Base-by-base conservation (phyloP, 352 stramenopile species). In the Phytopythium montanum region DNA sequence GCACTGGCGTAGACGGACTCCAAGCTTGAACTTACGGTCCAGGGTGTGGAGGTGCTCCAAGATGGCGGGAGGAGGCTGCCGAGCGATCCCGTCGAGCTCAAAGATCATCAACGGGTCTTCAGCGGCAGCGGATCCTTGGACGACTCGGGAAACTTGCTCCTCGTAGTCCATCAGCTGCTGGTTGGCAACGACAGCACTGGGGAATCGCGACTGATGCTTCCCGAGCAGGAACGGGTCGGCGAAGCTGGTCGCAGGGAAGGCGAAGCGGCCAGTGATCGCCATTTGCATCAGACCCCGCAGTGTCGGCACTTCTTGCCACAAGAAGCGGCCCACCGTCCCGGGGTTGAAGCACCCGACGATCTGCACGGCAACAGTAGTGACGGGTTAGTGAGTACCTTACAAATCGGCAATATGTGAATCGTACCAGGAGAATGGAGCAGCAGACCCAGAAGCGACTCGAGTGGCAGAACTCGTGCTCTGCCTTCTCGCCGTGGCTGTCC, bases 231-330 rank as follows among this genome's bases (percentile, higher is more conserved):
- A 59, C 8, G 68, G 60, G 52, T 95, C 82, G n/a, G 74, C 51
- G 8, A 66, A 61, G 21, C 66, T 76, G 23, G 92, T 75, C 14
- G 82, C 77, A 12, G 84, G 84, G 52, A 92, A 92, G 25, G 70
- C 66, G 51, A 87, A 94, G 19, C 82, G 70, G 3, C 81, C 86
- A 12, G 86, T 91, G 46, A 95, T 95, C 8, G 77, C 65, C 86
- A 95, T 94, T 53, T 95, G 83, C 84, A 95, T 95, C 19, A 94
- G 71, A 18, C 79, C 69, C 8, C 86, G 80, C 29, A 95, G 54
- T 7, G 84, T 95, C 8, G 86, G 84, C 41, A 92, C 71, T 23
- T 84, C 70, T 21, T 78, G 65, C 86, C 86, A 95, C 49, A 94
- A 64, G 44, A 76, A 84, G n/a, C 81, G 74, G 9, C 86, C 86